Base-by-base conservation (phyloP, 2,329 filamentous ascomycete species). In the Aureobasidium sp. region DNA sequence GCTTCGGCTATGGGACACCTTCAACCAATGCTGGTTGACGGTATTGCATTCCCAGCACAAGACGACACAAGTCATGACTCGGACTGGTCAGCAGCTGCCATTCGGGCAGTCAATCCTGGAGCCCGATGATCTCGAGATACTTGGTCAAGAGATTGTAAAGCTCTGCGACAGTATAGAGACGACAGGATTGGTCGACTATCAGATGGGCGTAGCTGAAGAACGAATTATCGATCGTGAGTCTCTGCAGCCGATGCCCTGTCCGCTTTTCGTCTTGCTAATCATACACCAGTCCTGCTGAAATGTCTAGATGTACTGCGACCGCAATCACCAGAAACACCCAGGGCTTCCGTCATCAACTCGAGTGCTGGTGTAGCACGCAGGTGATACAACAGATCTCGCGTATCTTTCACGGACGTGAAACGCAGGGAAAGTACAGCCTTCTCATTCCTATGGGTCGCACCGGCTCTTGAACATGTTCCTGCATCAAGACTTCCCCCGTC, bases 131-230 rank as follows among this genome's bases (percentile, higher is more conserved):
- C 80, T 97, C 53, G 85, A 89, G 69, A 87, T 86, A 67, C 87
- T 97, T 83, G 91, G 90, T 14, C 87, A 88, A 61, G 88, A 96
- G 69, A 76, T 99, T 34, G 83, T 96, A 62, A 83, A 86, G 56
- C 80, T 96, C 56, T 96, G 92, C 72, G 91, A 97, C 72, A 84
- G 84, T 56, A 84, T 97, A 65, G 93, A 97, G 74, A 87, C 88
- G 67, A 87, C 95, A 71, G 94, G 94, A n/a, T 78, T 99, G 52
- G 91, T 99, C 12, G 94, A 99, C 76, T 99, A 97, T 73, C 89
- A 97, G 70, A 95, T 96, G 78, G 94, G 94, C 9, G 90, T 97
- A 29, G 95, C 91, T 84, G 94, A 97, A 75, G 92, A 97, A 72
- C 86, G 90, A 71, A 97, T 97, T 68, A 84, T 94, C 68, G 83